These are phyloP conservation scores for Lizanozyma gosingica DNA, from an alignment of 1,139 yeast genomes.

Conservation along the genomic window DNA sequence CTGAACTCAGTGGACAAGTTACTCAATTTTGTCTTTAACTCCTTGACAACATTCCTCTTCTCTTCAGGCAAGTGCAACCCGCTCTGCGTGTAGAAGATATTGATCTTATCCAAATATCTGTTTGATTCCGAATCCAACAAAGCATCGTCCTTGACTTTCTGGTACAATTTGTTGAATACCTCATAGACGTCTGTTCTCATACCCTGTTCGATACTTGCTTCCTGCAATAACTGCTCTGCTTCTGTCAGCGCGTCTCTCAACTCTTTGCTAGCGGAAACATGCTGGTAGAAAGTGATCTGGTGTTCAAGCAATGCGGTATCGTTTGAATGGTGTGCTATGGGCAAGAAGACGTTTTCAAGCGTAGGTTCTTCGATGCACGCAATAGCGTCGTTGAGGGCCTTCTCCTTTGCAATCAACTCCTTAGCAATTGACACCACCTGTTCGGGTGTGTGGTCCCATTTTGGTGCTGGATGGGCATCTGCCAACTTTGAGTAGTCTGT, in stretches of 20 bases:
- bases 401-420: conserved; percentile 35
- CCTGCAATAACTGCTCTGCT: conserved; percentile 49
- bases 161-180: conserved; percentile 45
- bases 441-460: conserved; percentile 54
- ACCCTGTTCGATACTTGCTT: conserved; percentile 53
- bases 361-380: conserved; percentile 44
- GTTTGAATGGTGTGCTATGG: conserved; percentile 44
- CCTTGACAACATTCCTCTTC: conserved; percentile 46
- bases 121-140: conserved; percentile 44
- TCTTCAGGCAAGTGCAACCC: conserved; percentile 58
- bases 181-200: conserved; percentile 61
- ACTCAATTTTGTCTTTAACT: conserved; percentile 51
- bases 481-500: background rate
- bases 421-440: conserved; percentile 36
- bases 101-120: conserved; percentile 48
- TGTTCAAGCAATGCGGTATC: conserved; percentile 31
- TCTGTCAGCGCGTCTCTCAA: conserved; percentile 63
- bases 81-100: conserved; percentile 49
- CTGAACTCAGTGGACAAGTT: conserved; percentile 47
- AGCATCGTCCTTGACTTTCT: conserved; percentile 14
- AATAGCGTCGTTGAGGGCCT: conserved; percentile 42
- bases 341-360: conserved; percentile 45
- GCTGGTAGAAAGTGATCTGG: conserved; percentile 57
- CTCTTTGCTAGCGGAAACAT: conserved; percentile 54
- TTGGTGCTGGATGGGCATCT: conserved; percentile 43